Evolutionary conservation across 1,284 basidiomycete species (phyloP).

Genomic region (Tylopilus sp.): DNA sequence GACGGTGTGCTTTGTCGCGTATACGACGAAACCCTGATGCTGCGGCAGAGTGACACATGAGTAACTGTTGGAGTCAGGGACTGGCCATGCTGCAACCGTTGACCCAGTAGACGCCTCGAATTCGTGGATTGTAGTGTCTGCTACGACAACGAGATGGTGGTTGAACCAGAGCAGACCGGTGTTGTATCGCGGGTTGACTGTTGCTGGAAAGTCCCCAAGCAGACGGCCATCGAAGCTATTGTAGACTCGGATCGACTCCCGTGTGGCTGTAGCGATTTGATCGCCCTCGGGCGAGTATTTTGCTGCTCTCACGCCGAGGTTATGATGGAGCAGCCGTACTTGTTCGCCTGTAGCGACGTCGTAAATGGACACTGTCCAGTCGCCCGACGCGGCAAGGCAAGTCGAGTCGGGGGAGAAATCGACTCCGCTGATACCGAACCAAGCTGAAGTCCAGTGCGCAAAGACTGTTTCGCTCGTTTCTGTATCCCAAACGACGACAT

Average conservation of each 20-base stretch:
- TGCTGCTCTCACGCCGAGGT: not conserved
- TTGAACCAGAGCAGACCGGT: not conserved
- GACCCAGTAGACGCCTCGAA: not conserved
- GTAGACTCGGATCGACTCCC: not conserved
- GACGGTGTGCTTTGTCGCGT: not conserved
- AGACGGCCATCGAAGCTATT: not conserved
- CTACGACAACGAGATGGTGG: not conserved
- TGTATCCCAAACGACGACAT: not conserved
- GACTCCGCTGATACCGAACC: not conserved
- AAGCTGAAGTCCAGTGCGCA: too few relatives aligned
- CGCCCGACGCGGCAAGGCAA: not conserved
- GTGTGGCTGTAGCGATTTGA: not conserved
- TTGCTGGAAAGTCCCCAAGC: not conserved
- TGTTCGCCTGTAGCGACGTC: not conserved
- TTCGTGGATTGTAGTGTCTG: not conserved
- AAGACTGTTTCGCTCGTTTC: not conserved
- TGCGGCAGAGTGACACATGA: not conserved
- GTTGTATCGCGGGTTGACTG: not conserved
- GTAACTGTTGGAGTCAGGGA: accelerated
- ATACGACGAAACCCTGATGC: not conserved
- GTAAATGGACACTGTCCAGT: not conserved
- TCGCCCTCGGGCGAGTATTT: conserved; percentile 2
- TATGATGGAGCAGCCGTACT: not conserved
- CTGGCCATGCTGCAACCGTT: not conserved
- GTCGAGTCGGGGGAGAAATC: conserved; percentile 1